Percentiles rank a stretch among this genome's conserved stretches.
These are phyloP conservation scores for Copromyces sp. DNA, from an alignment of 495 filamentous ascomycete species.

Conservation along the genomic window DNA sequence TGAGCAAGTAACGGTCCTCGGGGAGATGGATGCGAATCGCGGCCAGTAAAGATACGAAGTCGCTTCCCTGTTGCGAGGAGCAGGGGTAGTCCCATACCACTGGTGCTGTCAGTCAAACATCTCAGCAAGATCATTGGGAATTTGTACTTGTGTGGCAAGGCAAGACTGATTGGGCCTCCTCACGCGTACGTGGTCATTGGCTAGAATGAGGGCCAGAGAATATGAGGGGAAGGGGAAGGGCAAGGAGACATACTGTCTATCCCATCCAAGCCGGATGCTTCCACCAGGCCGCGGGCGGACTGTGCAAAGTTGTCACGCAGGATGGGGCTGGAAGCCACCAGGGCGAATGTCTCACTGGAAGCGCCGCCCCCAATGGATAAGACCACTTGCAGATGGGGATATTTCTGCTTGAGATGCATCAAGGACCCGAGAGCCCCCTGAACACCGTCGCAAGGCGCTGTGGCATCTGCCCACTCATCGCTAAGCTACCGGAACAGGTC, in stretches of 20 bases:
- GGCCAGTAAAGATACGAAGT: slow-evolving; percentile 64
- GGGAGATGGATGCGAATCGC: slow-evolving; percentile 62
- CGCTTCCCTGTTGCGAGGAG: slow-evolving; percentile 53
- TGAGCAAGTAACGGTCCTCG: slow-evolving; percentile 60
- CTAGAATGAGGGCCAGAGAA: neutral
- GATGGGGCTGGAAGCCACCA: slow-evolving; percentile 53
- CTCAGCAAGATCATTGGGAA: neutral
- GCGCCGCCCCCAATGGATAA: slow-evolving; percentile 81
- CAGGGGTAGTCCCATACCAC: slow-evolving; percentile 90
- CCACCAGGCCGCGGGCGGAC: slow-evolving; percentile 59
- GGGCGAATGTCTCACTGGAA: slow-evolving; percentile 68
- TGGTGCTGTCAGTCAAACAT: slow-evolving; percentile 25
- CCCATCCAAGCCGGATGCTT: slow-evolving; percentile 70
- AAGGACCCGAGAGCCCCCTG: slow-evolving; percentile 72
- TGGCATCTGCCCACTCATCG: slow-evolving; percentile 76
- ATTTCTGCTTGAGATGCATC: slow-evolving; percentile 59
- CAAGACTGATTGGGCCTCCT: slow-evolving; percentile 2
- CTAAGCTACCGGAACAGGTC: slow-evolving; percentile 50
- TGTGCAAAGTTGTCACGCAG: slow-evolving; percentile 61
- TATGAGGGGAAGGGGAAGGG: neutral
- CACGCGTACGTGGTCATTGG: slow-evolving; percentile 2
- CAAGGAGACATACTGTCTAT: slow-evolving; percentile 58
- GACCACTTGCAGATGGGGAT: slow-evolving; percentile 67
- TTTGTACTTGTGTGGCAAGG: slow-evolving; percentile 2
- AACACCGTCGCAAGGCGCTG: slow-evolving; percentile 68